Evolutionary conservation across 2,329 filamentous ascomycete species (phyloP).

Genomic region (Orbilia javanica): DNA sequence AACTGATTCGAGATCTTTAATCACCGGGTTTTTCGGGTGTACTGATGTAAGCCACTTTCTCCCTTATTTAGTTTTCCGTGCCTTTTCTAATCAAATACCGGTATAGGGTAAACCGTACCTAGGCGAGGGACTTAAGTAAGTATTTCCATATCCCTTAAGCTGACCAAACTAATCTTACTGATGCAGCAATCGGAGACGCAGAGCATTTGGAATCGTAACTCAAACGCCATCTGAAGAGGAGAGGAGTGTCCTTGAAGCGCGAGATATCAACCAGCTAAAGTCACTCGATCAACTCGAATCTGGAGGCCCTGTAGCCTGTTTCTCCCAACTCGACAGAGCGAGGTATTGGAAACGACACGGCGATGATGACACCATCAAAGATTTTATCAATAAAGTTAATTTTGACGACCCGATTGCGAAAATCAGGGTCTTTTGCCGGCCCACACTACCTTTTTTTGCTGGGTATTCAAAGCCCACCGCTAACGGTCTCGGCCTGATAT

Average conservation of each 20-base stretch:
- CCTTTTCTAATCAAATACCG: slow-evolving; percentile 6
- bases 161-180: slow-evolving; percentile 35
- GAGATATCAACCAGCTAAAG: neutral
- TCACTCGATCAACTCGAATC: slow-evolving; percentile 40
- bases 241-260: slow-evolving; percentile 18
- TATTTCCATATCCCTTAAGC: slow-evolving; percentile 5
- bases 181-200: slow-evolving; percentile 54
- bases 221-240: slow-evolving; percentile 50
- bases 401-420: slow-evolving; percentile 46
- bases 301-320: slow-evolving; percentile 44
- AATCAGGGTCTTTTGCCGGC: slow-evolving; percentile 45
- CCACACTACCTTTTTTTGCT: slow-evolving; percentile 35
- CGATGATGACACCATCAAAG: slow-evolving; percentile 50
- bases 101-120: slow-evolving; percentile 49
- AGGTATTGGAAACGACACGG: slow-evolving; percentile 45
- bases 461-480: slow-evolving; percentile 44
- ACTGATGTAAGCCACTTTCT: slow-evolving; percentile 38
- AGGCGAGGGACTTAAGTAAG: slow-evolving; percentile 57
- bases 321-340: slow-evolving; percentile 51
- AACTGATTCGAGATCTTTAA: slow-evolving; percentile 22
- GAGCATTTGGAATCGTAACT: slow-evolving; percentile 54
- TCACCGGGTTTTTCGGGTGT: slow-evolving; percentile 56
- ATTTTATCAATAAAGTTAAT: slow-evolving; percentile 52
- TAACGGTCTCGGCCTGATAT: slow-evolving; percentile 44
- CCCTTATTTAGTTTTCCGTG: neutral